Evolutionary conservation across 169 alveolate genomes (phyloP).

Genomic region (Eimeria sp.): DNA sequence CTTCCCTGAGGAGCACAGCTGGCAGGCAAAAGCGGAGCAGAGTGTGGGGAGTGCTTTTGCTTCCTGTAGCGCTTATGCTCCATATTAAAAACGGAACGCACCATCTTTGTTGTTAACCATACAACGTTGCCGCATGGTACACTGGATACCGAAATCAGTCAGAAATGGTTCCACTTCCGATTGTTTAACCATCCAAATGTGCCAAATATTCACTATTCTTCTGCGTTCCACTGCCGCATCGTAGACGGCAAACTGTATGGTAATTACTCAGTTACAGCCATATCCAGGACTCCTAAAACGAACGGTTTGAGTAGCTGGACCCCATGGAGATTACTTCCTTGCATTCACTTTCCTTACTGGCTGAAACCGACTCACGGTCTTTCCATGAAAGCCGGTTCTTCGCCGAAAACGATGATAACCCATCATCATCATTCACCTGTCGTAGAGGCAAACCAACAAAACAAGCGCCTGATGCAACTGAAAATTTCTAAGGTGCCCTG

Average conservation of each 20-base stretch:
- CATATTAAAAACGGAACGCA: neutral
- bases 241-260: neutral
- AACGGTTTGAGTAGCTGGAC: neutral
- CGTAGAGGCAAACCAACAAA: too few species aligned
- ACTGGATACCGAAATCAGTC: neutral
- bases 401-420: neutral
- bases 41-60: neutral
- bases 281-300: neutral
- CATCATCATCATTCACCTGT: too few species aligned
- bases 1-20: neutral
- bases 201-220: neutral
- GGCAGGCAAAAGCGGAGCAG: neutral
- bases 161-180: neutral
- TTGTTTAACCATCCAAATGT: neutral
- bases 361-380: neutral
- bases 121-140: neutral
- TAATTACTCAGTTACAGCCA: neutral
- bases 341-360: neutral
- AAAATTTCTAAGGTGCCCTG: neutral
- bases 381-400: neutral
- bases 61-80: neutral
- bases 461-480: neutral
- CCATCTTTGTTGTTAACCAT: neutral
- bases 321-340: neutral
- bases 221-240: neutral